Conservation (phyloP, 768 basidiomycete species). For the Tricholoma sp. region DNA sequence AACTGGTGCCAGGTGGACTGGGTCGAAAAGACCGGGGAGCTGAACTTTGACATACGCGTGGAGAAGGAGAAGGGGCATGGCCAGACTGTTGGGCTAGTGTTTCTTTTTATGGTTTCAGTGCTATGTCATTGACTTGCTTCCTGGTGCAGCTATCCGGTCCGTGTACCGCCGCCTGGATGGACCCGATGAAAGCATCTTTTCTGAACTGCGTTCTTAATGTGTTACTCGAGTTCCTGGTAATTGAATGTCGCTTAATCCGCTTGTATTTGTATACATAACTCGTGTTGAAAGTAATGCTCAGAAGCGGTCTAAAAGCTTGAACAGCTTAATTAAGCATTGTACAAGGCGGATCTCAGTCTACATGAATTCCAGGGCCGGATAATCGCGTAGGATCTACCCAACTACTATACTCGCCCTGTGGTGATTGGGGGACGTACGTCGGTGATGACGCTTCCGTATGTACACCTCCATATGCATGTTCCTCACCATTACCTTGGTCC, state of each 20-base stretch:
- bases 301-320: neutral
- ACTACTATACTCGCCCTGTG: constrained; percentile 3
- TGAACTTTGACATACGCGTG: constrained; percentile 81
- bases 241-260: neutral
- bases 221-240: neutral
- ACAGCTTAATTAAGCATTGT: neutral
- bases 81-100: constrained; percentile 67
- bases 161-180: constrained; percentile 21
- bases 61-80: constrained; percentile 83
- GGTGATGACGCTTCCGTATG: constrained; percentile 4
- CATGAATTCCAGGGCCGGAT: neutral
- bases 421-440: constrained; percentile 5
- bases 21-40: constrained; percentile 51
- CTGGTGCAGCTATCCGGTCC: constrained; percentile 15
- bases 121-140: neutral
- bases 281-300: neutral
- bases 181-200: neutral
- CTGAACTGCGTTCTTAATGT: neutral
- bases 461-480: constrained; percentile 2
- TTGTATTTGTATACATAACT: neutral
- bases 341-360: neutral
- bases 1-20: constrained; percentile 81
- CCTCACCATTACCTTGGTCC: constrained; percentile 26
- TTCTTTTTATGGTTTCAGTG: neutral
- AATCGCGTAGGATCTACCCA: neutral